These are phyloP conservation scores for Jamesozyma spencerorum DNA, from an alignment of 805 yeast genomes.

Conservation along the genomic window DNA sequence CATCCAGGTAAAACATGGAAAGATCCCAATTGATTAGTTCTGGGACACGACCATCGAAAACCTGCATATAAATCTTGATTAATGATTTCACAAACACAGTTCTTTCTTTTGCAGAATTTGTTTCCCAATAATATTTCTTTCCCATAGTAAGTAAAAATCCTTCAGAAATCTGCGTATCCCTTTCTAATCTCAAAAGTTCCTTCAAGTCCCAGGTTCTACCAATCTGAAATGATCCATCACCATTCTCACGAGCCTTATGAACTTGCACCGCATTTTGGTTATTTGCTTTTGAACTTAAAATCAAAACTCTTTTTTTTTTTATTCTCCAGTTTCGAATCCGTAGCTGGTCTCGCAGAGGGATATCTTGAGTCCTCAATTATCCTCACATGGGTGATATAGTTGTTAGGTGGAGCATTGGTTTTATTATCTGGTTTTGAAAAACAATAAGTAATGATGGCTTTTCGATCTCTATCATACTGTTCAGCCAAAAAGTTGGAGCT, in stretches of 20 bases:
- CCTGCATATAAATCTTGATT: slow-evolving; percentile 44
- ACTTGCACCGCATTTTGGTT: slow-evolving; percentile 60
- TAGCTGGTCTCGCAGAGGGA: slow-evolving; percentile 63
- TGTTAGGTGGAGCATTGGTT: slow-evolving; percentile 38
- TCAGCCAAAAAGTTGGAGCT: slow-evolving; percentile 37
- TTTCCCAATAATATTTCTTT: slow-evolving; percentile 80
- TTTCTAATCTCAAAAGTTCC: slow-evolving; percentile 51
- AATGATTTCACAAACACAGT: slow-evolving; percentile 47
- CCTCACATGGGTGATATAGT: slow-evolving; percentile 68
- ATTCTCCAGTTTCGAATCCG: slow-evolving; percentile 35
- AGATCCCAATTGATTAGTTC: slow-evolving; percentile 44
- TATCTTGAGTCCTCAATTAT: slow-evolving; percentile 65
- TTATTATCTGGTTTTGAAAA: slow-evolving; percentile 38
- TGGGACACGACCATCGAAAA: slow-evolving; percentile 49
- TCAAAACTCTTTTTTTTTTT: slow-evolving; percentile 53
- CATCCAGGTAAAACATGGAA: slow-evolving; percentile 33
- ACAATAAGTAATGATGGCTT: slow-evolving; percentile 39
- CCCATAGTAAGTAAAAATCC: slow-evolving; percentile 57
- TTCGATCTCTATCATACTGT: slow-evolving; percentile 50
- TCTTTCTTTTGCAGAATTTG: slow-evolving; percentile 48
- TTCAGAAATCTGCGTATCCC: slow-evolving; percentile 42
- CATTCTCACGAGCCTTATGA: slow-evolving; percentile 79
- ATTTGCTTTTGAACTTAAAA: slow-evolving; percentile 40
- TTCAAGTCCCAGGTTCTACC: slow-evolving; percentile 89
- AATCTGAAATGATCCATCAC: slow-evolving; percentile 68